Evolutionary conservation across 768 basidiomycete species (phyloP).

Genomic region (Austroboletus festivus): DNA sequence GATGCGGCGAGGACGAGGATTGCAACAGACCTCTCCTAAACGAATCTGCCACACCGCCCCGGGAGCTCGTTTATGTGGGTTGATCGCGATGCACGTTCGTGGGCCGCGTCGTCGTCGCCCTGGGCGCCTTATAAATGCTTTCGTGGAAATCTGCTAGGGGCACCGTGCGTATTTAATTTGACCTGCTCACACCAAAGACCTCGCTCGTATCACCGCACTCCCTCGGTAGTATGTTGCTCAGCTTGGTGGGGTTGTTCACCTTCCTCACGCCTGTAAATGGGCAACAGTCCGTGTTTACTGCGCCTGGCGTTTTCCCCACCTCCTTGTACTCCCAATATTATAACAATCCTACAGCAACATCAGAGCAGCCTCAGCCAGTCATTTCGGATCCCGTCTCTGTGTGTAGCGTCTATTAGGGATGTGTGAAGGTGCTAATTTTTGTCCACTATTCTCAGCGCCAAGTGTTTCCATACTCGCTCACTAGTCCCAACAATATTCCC

Average conservation of each 20-base stretch:
- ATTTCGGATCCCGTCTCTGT: constrained; percentile 71
- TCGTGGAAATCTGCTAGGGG: constrained; percentile 4
- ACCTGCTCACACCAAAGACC: constrained; percentile 11
- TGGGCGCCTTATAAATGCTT: too few species aligned
- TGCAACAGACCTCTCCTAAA: too few species aligned
- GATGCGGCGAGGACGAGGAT: too few species aligned
- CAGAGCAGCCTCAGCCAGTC: constrained; percentile 72
- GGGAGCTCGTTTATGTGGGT: background rate
- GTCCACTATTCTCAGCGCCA: constrained; percentile 49
- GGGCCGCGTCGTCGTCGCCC: too few species aligned
- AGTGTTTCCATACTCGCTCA: constrained; percentile 58
- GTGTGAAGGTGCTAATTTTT: constrained; percentile 1
- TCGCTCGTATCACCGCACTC: background rate
- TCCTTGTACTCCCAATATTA: constrained; percentile 63
- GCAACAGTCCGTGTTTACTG: constrained; percentile 41
- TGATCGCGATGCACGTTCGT: constrained; percentile 23
- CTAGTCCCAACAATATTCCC: constrained; percentile 59
- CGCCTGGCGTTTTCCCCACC: constrained; percentile 62
- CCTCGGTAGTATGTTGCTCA: constrained; percentile 10
- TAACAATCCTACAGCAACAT: constrained; percentile 70
- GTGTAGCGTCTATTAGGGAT: constrained; percentile 3
- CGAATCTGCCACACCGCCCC: too few species aligned
- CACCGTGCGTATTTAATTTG: background rate
- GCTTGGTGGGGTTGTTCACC: constrained; percentile 1
- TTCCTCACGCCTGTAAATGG: constrained; percentile 3